Conservation (phyloP, 2,329 filamentous ascomycete genomes). For the Parasarocladium wereldwijsianum region DNA sequence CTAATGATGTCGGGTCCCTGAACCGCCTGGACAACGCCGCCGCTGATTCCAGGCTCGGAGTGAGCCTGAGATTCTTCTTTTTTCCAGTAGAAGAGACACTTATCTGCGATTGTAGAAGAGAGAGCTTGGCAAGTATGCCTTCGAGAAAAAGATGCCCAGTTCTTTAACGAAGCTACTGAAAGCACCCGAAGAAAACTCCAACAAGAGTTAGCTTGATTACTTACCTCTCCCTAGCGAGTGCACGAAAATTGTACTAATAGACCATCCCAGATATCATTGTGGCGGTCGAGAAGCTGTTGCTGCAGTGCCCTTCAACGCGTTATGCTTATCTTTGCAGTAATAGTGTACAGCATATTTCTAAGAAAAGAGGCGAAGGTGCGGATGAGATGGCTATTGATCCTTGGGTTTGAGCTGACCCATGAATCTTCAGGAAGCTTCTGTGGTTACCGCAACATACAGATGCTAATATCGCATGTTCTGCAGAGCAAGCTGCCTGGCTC, state of each 20-base stretch:
- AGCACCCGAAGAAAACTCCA: conserved; percentile 29
- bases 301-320: conserved; percentile 44
- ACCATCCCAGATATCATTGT: conserved; percentile 38
- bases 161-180: conserved; percentile 51
- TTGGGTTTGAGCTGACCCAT: background rate
- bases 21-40: too few relatives aligned
- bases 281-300: conserved; percentile 46
- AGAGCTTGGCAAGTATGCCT: conserved; percentile 57
- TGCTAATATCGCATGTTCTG: conserved; percentile 68
- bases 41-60: background rate
- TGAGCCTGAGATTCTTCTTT: background rate
- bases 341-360: conserved; percentile 64
- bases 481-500: conserved; percentile 39
- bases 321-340: conserved; percentile 71
- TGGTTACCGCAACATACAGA: conserved; percentile 90
- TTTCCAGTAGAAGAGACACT: too few relatives aligned
- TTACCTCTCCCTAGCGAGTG: background rate
- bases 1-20: too few relatives aligned
- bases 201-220: conserved; percentile 27
- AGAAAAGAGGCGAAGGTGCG: conserved; percentile 57
- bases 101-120: conserved; percentile 27
- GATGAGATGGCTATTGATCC: background rate
- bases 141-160: conserved; percentile 60
- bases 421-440: conserved; percentile 63
- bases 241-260: conserved; percentile 21